Evolutionary conservation across 148 eudicot genomes (phyloP), one percentile per base, ranked within the genome.

Genomic region (Beta vulgaris): DNA sequence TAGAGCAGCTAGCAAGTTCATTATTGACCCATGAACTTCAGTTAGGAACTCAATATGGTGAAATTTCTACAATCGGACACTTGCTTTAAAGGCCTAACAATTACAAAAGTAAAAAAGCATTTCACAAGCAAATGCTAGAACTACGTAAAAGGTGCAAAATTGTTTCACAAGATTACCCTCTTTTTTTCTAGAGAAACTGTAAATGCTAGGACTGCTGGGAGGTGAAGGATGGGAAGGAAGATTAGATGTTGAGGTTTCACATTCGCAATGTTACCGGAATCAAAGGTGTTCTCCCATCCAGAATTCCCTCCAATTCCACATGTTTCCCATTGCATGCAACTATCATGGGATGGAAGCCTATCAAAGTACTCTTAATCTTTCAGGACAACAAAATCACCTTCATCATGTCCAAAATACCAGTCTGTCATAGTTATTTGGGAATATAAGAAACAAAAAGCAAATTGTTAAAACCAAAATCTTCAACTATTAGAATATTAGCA

Each of bases 291-390:
- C n/a, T 43, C 60, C 83, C 86, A 86, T 23, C 80, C 81, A 1
- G 77, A 69, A 79, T 44, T 79, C 58, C 77, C 88, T 69, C 78
- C 90, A 19, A 73, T 39, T 58, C 69, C 81, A 54, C 77, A 36
- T 28, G 68, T 74, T 46, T 84, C 93, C 96, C 91, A 89, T 2
- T 80, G 86, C 11, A 81, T 76, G 90, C 87, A 89, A 69, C 73
- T 83, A 83, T 89, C 83, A 1, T 84, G 87, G 18, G 90, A 89
- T 67, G 90, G 87, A 73, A 89, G 82, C 58, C 82, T 78, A 59
- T 86, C 93, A 25, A 78, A 59, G 51, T 77, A 75, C 46, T 84
- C 93, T 74, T 84, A 81, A 62, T 86, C 82, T 65, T 74, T 82
- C 2, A 88, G 89, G 48, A 89, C 88, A 69, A 83, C 87, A 46